These are phyloP conservation scores for Agastache rugosa DNA, from an alignment of 257 asterid species.

Conservation along the genomic window DNA sequence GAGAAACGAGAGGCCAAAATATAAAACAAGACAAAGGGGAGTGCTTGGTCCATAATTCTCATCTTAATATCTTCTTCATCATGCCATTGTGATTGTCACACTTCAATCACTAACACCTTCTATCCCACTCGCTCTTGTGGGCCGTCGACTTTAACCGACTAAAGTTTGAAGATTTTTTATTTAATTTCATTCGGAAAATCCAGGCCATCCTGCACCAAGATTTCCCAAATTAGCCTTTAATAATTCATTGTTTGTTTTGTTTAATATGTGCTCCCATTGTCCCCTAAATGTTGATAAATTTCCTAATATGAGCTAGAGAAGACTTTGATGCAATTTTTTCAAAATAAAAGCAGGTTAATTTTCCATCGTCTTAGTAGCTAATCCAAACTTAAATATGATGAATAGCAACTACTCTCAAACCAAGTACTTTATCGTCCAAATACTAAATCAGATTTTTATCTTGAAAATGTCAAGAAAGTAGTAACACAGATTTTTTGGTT, in stretches of 20 bases:
- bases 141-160: constrained; percentile 17
- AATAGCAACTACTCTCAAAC: too few relatives aligned
- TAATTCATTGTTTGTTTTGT: not conserved
- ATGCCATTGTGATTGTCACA: constrained; percentile 32
- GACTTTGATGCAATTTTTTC: too few relatives aligned
- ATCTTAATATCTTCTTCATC: constrained; percentile 34
- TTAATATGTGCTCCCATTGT: too few relatives aligned
- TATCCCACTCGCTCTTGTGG: constrained; percentile 26
- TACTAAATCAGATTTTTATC: too few relatives aligned
- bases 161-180: not conserved
- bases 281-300: not conserved
- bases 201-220: not conserved
- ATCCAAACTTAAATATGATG: too few relatives aligned
- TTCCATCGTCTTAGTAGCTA: too few relatives aligned
- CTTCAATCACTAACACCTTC: constrained; percentile 26
- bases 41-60: constrained; percentile 44
- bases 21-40: constrained; percentile 31
- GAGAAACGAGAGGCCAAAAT: constrained; percentile 9
- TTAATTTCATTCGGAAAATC: not conserved
- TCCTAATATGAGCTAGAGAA: too few relatives aligned
- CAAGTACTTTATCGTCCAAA: not conserved
- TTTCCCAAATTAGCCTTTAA: not conserved
- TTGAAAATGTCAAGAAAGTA: too few relatives aligned
- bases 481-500: not conserved
- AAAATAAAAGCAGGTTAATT: too few relatives aligned